Evolutionary conservation across 331 rosid species (phyloP), one percentile per base, ranked within the genome.

Genomic region (Acacia concinna): DNA sequence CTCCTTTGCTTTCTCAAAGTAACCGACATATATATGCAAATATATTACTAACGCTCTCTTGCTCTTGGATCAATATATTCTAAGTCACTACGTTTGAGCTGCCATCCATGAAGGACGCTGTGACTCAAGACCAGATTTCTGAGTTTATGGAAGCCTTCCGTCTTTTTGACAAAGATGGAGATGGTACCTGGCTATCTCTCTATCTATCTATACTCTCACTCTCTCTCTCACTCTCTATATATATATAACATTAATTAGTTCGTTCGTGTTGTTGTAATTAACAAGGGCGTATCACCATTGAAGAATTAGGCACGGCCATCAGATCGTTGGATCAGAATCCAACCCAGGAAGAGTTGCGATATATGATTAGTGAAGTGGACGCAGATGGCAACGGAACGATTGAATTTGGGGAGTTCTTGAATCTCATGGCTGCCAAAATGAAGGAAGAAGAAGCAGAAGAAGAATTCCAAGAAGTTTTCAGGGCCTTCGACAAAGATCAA

Each of bases 71-170:
- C 34, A 14, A 14, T n/a, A n/a, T n/a, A n/a, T 62, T 62, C 21
- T 62, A 12, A 1, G 21, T 4, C 17, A 37, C 41, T 11, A 38
- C 41, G 11, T 38, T 38, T 38, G 41, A 38, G 41, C 11, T 1
- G 32, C 12, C 68, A 30, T 5, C 10, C 23, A 84, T 87, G 66
- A 87, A 46, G 56, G 90, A 87, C 6, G 44, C 73, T 18, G 59
- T 85, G 56, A 72, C 85, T 56, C 90, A 86, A 85, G 86, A 89
- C 56, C 97, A 86, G 76, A 81, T 88, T 83, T 76, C 80, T 41
- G 97, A 93, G 47, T 93, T 91, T 85, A 78, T 85, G 71, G 93
- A 91, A 87, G 97, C 88, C 25, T 91, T 92, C 49, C 85, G 89
- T 80, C 86, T 91, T 30, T 67, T 93, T 20, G 97, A 93, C 82